Conservation (phyloP, 2,329 filamentous ascomycete species). For the Pseudopithomyces maydicus region DNA sequence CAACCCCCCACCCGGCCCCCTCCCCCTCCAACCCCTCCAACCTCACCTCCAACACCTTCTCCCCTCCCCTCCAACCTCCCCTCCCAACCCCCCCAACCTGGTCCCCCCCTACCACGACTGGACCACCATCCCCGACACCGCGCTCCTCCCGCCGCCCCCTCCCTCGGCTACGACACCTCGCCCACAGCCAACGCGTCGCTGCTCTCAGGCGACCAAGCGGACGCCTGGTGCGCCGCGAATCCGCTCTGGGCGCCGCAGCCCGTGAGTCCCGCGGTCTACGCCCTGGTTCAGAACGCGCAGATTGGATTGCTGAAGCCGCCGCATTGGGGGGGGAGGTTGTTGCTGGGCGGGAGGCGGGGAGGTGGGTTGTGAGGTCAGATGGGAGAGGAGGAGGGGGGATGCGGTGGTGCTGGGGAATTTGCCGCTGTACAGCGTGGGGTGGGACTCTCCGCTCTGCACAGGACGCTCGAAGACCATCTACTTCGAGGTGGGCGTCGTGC, state of each 20-base stretch:
- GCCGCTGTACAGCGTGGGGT: constrained; percentile 68
- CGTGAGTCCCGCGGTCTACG: constrained; percentile 53
- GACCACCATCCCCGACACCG: constrained; percentile 73
- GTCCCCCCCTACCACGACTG: constrained; percentile 69
- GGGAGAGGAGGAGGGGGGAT: too few species aligned
- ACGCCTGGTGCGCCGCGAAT: constrained; percentile 67
- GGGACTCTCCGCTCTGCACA: constrained; percentile 62
- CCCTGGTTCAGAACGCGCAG: constrained; percentile 58
- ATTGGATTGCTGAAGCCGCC: constrained; percentile 48
- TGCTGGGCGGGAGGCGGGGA: too few species aligned
- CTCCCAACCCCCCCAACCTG: constrained; percentile 42
- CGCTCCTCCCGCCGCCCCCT: constrained; percentile 75
- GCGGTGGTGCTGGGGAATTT: constrained; percentile 69
- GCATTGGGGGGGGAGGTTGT: too few species aligned
- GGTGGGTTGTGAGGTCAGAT: too few species aligned
- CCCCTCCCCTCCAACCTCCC: constrained; percentile 23
- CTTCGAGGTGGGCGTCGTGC: constrained; percentile 68
- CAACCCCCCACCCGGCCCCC: constrained; percentile 32
- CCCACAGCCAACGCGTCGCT: constrained; percentile 76
- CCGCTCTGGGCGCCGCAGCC: constrained; percentile 61
- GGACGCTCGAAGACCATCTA: constrained; percentile 65
- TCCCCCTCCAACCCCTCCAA: constrained; percentile 30
- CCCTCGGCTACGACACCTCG: constrained; percentile 68
- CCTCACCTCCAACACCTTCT: constrained; percentile 12
- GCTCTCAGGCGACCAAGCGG: constrained; percentile 67